Evolutionary conservation across 306 rosid genomes (phyloP).

Genomic region (Geum urbanum): DNA sequence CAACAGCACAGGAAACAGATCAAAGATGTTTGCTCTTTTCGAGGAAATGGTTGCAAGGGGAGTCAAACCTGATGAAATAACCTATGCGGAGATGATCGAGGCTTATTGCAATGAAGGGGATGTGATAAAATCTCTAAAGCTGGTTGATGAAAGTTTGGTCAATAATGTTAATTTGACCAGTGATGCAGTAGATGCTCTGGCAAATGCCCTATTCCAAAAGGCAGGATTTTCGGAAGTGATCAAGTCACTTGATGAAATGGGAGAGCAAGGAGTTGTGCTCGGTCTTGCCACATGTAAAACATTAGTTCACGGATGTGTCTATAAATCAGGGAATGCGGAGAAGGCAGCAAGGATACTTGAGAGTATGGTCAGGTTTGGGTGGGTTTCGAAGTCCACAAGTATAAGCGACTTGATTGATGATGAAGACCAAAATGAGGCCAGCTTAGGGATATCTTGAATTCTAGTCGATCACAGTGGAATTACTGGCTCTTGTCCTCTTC

Average conservation of each 20-base stretch:
- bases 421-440: constrained; percentile 11
- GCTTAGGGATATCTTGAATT: constrained; percentile 17
- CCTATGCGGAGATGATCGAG: constrained; percentile 28
- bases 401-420: constrained; percentile 26
- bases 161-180: constrained; percentile 22
- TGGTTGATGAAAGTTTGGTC: constrained; percentile 30
- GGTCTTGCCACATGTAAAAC: constrained; percentile 23
- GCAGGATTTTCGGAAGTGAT: constrained; percentile 14
- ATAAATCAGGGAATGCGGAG: constrained; percentile 23
- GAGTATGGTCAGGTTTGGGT: constrained; percentile 32
- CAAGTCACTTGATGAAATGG: constrained; percentile 33
- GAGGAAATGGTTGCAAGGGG: constrained; percentile 39
- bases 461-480: background rate
- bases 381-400: constrained; percentile 33
- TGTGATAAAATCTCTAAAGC: constrained; percentile 25
- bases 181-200: constrained; percentile 20
- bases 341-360: constrained; percentile 35
- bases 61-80: constrained; percentile 28
- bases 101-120: constrained; percentile 41
- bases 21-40: constrained; percentile 31
- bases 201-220: constrained; percentile 24
- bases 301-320: constrained; percentile 31
- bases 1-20: constrained; percentile 24
- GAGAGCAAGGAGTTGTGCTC: constrained; percentile 25
- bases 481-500: constrained; percentile 2